Evolutionary conservation across 2,329 filamentous ascomycete genomes (phyloP), one percentile per base, ranked within the genome.

Genomic region (Microdochium paspali): DNA sequence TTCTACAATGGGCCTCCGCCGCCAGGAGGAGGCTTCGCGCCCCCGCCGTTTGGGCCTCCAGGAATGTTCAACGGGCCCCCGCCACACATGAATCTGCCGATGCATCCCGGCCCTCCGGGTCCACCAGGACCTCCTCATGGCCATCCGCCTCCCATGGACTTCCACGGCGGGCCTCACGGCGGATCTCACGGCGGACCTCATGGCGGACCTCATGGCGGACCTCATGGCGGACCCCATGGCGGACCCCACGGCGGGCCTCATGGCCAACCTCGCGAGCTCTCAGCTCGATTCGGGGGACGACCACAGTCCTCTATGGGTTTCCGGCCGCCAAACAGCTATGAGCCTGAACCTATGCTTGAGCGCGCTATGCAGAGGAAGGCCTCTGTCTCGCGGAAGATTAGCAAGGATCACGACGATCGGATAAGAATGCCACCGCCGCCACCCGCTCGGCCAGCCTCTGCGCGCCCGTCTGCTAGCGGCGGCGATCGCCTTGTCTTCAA

Each of bases 371-470:
- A n/a, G 13, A 20, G 35, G 15, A 40, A 40, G 35, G n/a, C 35
- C 13, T 40, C 35, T 21, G 57, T 64, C 28, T 62, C 62, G 12
- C 68, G 61, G 56, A 64, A 58, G 45, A 28, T 40, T 30, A 53
- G 57, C 52, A 71, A 67, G 47, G 57, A 63, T 7, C 66, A 71
- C 1, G 69, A 75, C 1, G 72, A 74, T 46, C 66, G 69, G 26
- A 61, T 56, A 45, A 63, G 65, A 25, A 76, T 77, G 73, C 74
- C 76, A 21, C 74, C 74, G 10, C 73, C 73, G 3, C 60, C 62
- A 10, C n/a, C n/a, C n/a, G 56, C 59, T 44, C 62, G 71, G 13
- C 69, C 67, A 9, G 57, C 56, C 44, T 63, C 58, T 43, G 63
- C 58, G 28, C 61, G 58, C 26, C 66, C 56, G 44, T 59, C 49